Percentiles rank a stretch among this genome's conserved stretches.
Evolutionary conservation across 495 filamentous ascomycete genomes (phyloP).

Genomic region (Penicillium samsonianum): DNA sequence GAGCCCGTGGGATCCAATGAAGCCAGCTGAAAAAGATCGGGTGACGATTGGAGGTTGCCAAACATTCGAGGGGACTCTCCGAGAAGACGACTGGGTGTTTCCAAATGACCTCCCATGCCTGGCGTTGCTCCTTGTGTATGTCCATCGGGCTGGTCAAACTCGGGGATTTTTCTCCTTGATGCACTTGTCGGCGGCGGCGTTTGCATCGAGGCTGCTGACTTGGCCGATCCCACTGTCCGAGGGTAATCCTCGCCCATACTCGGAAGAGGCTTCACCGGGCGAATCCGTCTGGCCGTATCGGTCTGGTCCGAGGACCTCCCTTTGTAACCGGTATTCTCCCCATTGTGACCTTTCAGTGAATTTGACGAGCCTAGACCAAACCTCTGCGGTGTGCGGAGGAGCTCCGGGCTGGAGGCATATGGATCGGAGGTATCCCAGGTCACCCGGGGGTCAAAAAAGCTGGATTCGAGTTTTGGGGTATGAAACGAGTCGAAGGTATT

Average conservation of each 20-base stretch:
- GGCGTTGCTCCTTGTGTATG: slow-evolving; percentile 31
- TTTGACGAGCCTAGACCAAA: slow-evolving; percentile 39
- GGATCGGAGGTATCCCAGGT: slow-evolving; percentile 57
- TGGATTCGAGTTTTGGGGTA: slow-evolving; percentile 63
- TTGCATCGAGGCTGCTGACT: slow-evolving; percentile 61
- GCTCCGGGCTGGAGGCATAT: slow-evolving; percentile 55
- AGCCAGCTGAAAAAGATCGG: slow-evolving; percentile 68
- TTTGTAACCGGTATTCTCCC: slow-evolving; percentile 55
- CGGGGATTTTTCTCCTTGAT: slow-evolving; percentile 47
- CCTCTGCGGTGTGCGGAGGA: slow-evolving; percentile 52
- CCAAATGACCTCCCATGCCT: slow-evolving; percentile 34
- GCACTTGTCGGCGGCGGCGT: slow-evolving; percentile 67
- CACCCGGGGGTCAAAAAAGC: slow-evolving; percentile 52
- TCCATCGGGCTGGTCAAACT: slow-evolving; percentile 30
- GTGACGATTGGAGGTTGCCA: slow-evolving; percentile 58
- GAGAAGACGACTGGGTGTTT: slow-evolving; percentile 48
- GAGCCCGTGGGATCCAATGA: slow-evolving; percentile 70
- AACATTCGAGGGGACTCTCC: slow-evolving; percentile 50
- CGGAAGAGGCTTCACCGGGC: slow-evolving; percentile 42
- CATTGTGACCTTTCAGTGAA: slow-evolving; percentile 16
- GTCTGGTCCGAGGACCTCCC: slow-evolving; percentile 38
- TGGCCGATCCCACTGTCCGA: slow-evolving; percentile 42
- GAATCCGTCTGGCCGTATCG: slow-evolving; percentile 47
- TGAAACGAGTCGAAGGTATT: slow-evolving; percentile 65
- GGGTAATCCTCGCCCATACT: slow-evolving; percentile 37